phyloP scores from a whole-genome alignment of 805 yeast genomes.

The Candida maltosa region DNA sequence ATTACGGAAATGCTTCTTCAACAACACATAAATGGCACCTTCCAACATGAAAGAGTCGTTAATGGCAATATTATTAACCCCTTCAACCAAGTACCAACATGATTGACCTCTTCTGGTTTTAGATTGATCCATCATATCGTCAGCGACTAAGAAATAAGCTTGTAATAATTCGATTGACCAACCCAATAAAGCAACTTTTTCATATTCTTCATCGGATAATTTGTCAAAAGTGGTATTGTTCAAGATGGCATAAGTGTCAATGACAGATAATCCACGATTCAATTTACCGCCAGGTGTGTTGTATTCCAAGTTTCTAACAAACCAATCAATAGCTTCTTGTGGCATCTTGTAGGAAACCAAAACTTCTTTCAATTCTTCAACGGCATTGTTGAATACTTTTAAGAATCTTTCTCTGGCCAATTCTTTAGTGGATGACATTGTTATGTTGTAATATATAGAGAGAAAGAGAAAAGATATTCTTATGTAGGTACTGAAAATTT shows the following conservation, averaged over 20 bases:
- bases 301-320: constrained; percentile 64
- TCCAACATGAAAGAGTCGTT: constrained; percentile 97
- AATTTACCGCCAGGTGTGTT: constrained; percentile 96
- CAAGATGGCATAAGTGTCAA: constrained; percentile 84
- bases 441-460: constrained; percentile 4
- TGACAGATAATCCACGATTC: constrained; percentile 93
- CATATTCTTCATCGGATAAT: constrained; percentile 66
- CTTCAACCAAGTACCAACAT: constrained; percentile 86
- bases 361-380: constrained; percentile 65
- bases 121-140: constrained; percentile 97
- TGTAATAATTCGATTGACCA: constrained; percentile 95
- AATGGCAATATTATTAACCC: constrained; percentile 90
- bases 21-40: constrained; percentile 83
- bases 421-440: constrained; percentile 27
- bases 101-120: constrained; percentile 98
- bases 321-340: constrained; percentile 83
- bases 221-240: constrained; percentile 59
- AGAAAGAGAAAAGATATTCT: too few species aligned
- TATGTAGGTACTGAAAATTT: too few species aligned
- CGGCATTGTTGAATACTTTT: constrained; percentile 71
- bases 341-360: constrained; percentile 76
- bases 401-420: constrained; percentile 54
- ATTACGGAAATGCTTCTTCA: constrained; percentile 82
- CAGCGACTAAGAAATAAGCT: constrained; percentile 95
- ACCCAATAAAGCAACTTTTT: constrained; percentile 83